A percentile compares a stretch with the other conserved stretches of the same genome.
These are phyloP conservation scores for Mycena alexandri DNA, from an alignment of 768 basidiomycete species.

Conservation along the genomic window DNA sequence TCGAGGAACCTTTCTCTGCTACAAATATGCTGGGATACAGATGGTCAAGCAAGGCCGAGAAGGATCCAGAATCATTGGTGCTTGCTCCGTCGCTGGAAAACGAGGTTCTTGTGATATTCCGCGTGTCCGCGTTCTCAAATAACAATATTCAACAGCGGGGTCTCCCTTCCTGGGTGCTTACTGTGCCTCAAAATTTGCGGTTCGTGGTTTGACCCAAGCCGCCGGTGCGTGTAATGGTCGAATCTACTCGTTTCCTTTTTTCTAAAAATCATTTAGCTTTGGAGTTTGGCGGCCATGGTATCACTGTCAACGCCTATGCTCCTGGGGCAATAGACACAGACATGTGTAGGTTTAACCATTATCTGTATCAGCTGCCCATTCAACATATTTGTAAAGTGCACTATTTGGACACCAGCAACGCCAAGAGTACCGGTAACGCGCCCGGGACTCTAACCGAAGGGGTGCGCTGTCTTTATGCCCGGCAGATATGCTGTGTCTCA, in stretches of 20 bases:
- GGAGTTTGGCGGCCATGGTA: conserved; percentile 22
- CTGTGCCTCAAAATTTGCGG: conserved; percentile 47
- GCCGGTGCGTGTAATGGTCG: conserved; percentile 11
- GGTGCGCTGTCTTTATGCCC: not conserved
- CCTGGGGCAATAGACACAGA: conserved; percentile 26
- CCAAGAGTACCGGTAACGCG: not conserved
- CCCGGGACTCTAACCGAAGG: not conserved
- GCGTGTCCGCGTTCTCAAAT: not conserved
- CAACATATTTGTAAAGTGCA: not conserved
- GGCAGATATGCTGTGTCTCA: not conserved
- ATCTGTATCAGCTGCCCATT: not conserved
- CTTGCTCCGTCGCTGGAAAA: conserved; percentile 36
- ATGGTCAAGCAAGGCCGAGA: conserved; percentile 55
- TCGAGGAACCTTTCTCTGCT: conserved; percentile 51
- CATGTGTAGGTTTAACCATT: conserved; percentile 5
- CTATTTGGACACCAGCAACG: not conserved
- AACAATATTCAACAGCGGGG: not conserved
- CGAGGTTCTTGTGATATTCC: conserved; percentile 12
- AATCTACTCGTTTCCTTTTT: not conserved
- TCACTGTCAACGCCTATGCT: conserved; percentile 32
- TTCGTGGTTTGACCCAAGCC: conserved; percentile 28
- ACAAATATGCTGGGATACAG: conserved; percentile 54
- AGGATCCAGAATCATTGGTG: conserved; percentile 52
- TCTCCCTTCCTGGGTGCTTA: conserved; percentile 38
- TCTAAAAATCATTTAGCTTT: not conserved